A percentile compares a stretch with the other conserved stretches of the same genome.
phyloP scores from a whole-genome alignment of 192 early-diverging fungal genomes.

The Linnemannia zychae region DNA sequence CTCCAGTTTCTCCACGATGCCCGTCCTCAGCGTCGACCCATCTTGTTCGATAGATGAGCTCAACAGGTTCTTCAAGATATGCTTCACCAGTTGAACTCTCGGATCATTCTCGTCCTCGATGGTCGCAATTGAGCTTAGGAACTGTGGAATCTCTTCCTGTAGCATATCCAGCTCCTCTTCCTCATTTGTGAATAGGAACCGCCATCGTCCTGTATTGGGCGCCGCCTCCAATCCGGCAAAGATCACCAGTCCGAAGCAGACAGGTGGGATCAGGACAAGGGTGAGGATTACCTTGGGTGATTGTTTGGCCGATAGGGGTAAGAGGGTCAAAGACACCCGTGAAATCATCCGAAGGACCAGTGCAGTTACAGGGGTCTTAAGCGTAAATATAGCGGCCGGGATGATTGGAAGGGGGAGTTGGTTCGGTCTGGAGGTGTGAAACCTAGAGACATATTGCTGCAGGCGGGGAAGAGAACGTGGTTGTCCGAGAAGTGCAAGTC shows the following conservation, averaged over 20 bases:
- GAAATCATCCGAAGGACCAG: slow-evolving; percentile 45
- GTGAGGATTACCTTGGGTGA: slow-evolving; percentile 49
- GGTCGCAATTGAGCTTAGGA: slow-evolving; percentile 23
- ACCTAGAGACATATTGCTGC: slow-evolving; percentile 1
- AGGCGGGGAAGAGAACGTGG: neutral
- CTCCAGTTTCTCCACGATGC: slow-evolving; percentile 34
- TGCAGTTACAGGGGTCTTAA: slow-evolving; percentile 51
- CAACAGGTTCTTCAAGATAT: slow-evolving; percentile 45
- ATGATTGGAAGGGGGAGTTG: slow-evolving; percentile 23
- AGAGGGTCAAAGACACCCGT: slow-evolving; percentile 42
- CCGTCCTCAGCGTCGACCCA: slow-evolving; percentile 46
- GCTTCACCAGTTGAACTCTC: slow-evolving; percentile 23
- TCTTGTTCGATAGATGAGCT: slow-evolving; percentile 42
- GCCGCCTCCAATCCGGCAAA: slow-evolving; percentile 60
- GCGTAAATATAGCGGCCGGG: slow-evolving; percentile 41
- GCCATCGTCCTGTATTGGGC: slow-evolving; percentile 67
- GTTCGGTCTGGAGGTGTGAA: slow-evolving; percentile 41
- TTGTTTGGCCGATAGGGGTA: slow-evolving; percentile 43
- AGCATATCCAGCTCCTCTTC: slow-evolving; percentile 63
- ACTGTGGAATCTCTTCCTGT: slow-evolving; percentile 36
- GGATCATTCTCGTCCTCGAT: slow-evolving; percentile 37
- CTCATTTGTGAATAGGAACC: slow-evolving; percentile 62
- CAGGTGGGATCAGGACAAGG: slow-evolving; percentile 45
- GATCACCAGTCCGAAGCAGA: slow-evolving; percentile 52
- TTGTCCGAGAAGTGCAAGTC: neutral